A percentile compares a stretch with the other conserved stretches of the same genome.
These are phyloP conservation scores for Syzygium jambos DNA, from an alignment of 345 rosid species.

Conservation along the genomic window DNA sequence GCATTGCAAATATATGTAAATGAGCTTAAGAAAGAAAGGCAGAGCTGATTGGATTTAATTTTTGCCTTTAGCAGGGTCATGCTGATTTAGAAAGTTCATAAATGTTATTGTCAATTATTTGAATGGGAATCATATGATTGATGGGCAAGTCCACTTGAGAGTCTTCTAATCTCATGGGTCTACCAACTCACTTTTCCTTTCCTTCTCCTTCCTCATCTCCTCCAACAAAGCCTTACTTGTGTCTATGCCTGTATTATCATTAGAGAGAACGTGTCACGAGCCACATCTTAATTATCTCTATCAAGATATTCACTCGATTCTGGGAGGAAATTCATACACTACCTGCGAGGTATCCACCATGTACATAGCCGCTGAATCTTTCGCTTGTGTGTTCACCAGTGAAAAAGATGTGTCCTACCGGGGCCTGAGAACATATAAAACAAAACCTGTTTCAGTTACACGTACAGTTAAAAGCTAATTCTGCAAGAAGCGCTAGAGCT, in stretches of 20 bases:
- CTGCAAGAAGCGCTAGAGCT: background rate
- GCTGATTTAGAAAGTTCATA: background rate
- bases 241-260: conserved; percentile 45
- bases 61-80: background rate
- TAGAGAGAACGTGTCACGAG: background rate
- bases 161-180: background rate
- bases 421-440: conserved; percentile 33
- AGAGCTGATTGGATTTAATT: background rate
- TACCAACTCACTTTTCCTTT: background rate
- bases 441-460: too few species aligned
- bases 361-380: conserved; percentile 84
- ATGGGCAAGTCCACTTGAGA: background rate
- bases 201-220: background rate
- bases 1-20: background rate
- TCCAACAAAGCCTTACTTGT: conserved; percentile 37
- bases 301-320: background rate
- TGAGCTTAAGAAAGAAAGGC: background rate
- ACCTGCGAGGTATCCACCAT: conserved; percentile 94
- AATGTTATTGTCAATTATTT: background rate
- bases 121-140: background rate
- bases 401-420: conserved; percentile 76
- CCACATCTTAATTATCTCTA: background rate
- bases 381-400: conserved; percentile 98
- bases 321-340: background rate
- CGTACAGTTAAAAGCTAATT: background rate